Evolutionary conservation across 129 eudicot genomes (phyloP).

Genomic region (Saussurea involucrata): DNA sequence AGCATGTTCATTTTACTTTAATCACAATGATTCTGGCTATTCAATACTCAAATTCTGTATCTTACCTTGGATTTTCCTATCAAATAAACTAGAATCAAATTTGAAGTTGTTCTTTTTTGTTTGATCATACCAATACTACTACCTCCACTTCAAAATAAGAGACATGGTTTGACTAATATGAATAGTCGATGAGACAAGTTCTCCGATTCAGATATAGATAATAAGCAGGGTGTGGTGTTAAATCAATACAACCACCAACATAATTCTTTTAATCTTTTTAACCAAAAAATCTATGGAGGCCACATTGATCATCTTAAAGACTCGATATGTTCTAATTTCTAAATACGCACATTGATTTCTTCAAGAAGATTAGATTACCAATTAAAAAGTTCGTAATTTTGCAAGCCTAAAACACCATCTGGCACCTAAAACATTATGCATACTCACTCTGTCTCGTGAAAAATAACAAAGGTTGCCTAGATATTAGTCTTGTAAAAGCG

Average conservation of each 20-base stretch:
- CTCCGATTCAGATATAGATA: not conserved
- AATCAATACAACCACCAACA: not conserved
- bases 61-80: not conserved
- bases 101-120: not conserved
- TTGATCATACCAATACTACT: not conserved
- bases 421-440: not conserved
- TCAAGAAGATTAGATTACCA: not conserved
- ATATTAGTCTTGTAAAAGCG: not conserved
- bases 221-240: not conserved
- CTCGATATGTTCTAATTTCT: not conserved
- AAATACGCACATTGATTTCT: not conserved
- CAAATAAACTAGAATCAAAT: not conserved
- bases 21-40: not conserved
- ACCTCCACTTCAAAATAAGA: not conserved
- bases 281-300: not conserved
- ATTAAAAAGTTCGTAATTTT: not conserved
- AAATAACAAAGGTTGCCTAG: not conserved
- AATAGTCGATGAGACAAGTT: not conserved
- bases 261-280: not conserved
- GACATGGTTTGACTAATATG: not conserved
- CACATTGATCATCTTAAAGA: not conserved
- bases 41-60: not conserved
- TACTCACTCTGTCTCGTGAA: not conserved
- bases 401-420: constrained; percentile 1
- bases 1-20: constrained; percentile 2